Evolutionary conservation across 139 green algal genomes (phyloP), one percentile per base, ranked within the genome.

Genomic region (Astrephomene gubernaculifera): DNA sequence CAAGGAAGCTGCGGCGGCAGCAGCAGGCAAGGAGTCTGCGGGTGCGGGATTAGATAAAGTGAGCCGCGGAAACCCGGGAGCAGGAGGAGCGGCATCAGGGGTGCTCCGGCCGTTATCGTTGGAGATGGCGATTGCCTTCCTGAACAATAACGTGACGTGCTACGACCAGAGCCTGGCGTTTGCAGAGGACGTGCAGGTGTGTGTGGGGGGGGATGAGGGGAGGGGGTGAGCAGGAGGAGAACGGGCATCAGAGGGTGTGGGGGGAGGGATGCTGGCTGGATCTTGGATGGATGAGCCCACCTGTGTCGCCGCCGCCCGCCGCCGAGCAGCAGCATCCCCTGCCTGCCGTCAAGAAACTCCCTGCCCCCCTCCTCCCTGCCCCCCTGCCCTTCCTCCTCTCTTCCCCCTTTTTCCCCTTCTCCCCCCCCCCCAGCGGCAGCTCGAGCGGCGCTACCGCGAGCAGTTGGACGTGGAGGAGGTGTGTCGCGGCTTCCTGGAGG

Each of bases 121-220:
- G 65, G 91, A 94, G 71, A 90, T 95, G 88, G 85, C 95, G 70
- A 94, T 90, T 71, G 95, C 95, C 8, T 88, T 96, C 33, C 57
- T 94, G 3, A 98, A 98, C 87, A 98, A 97, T 91, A 95, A 94
- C 86, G 67, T 94, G 22, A 88, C 93, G n/a, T 98, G 93, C 88
- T 92, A 97, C 81, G 91, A 96, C 45, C 91, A 96, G 88, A 91
- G 86, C 52, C 86, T 95, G 53, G 89, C 94, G 79, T 97, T 97
- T 87, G 90, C 87, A 21, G 91, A 95, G 44, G 88, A 91, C 39
- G 87, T 98, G 74, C 89, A 94, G 44, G 85, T 87, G 72, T 44
- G 79, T 33, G 61, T 92, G 39, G 74, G 36, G 24, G 84, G 81
- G 86, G 72, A 31, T 61, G 27, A 12, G 27, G n/a, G 33, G 31